Evolutionary conservation across 345 rosid species (phyloP).

Genomic region (Citrus glauca): DNA sequence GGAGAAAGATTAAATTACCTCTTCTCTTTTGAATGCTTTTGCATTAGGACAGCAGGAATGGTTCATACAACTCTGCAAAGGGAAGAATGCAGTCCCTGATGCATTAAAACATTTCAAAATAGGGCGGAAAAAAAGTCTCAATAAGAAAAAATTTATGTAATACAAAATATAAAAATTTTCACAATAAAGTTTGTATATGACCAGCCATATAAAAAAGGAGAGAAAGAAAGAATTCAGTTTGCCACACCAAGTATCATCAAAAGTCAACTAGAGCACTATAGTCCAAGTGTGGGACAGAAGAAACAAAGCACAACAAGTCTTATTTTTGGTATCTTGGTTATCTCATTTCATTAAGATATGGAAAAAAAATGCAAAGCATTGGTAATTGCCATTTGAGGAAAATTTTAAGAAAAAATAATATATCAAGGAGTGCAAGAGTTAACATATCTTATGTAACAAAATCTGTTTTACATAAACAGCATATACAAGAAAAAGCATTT

Average conservation of each 20-base stretch:
- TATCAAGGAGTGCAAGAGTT: not conserved
- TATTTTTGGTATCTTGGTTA: not conserved
- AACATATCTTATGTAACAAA: not conserved
- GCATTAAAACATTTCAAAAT: conserved; percentile 4
- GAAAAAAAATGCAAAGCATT: not conserved
- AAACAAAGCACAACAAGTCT: not conserved
- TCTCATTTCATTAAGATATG: not conserved
- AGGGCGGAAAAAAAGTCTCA: not conserved
- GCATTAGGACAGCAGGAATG: conserved; percentile 90
- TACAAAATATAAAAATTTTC: not conserved
- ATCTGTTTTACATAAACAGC: not conserved
- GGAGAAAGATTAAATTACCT: conserved; percentile 34
- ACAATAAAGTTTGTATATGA: not conserved
- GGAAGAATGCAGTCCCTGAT: conserved; percentile 90
- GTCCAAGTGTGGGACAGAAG: not conserved
- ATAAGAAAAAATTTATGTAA: not conserved
- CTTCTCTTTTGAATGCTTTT: conserved; percentile 93
- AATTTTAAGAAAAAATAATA: not conserved
- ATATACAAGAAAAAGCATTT: not conserved
- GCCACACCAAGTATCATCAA: not conserved
- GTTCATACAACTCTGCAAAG: conserved; percentile 91
- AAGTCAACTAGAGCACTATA: not conserved
- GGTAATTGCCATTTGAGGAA: not conserved
- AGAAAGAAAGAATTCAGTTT: not conserved
- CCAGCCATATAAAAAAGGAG: not conserved